Evolutionary conservation across 768 basidiomycete genomes (phyloP).

Genomic region (Clitopilus hobsonii): DNA sequence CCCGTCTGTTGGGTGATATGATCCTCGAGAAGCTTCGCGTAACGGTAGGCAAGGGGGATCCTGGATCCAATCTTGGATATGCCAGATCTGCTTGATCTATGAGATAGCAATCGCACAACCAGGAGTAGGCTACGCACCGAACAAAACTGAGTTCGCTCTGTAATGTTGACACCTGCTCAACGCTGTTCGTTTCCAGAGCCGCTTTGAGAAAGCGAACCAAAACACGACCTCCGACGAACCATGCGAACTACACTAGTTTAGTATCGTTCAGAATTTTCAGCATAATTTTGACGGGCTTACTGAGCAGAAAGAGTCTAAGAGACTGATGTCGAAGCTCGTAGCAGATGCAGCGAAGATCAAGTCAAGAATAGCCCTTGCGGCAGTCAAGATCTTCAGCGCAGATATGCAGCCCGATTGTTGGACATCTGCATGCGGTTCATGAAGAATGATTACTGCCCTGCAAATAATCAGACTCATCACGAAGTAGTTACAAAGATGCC

Average conservation of each 20-base stretch:
- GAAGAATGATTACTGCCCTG: conserved; percentile 66
- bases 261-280: not conserved
- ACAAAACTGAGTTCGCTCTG: conserved; percentile 65
- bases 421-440: conserved; percentile 72
- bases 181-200: conserved; percentile 50
- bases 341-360: conserved; percentile 62
- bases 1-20: conserved; percentile 26
- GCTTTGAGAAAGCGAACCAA: conserved; percentile 64
- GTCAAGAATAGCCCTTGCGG: conserved; percentile 63
- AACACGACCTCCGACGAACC: conserved; percentile 66
- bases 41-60: conserved; percentile 61
- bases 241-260: conserved; percentile 44
- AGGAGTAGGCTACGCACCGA: conserved; percentile 50
- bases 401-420: conserved; percentile 57
- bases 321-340: conserved; percentile 68
- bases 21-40: conserved; percentile 53
- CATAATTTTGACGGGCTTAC: too few relatives aligned
- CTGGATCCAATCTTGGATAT: conserved; percentile 61
- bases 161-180: conserved; percentile 54
- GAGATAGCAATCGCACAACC: not conserved
- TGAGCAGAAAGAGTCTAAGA: conserved; percentile 66
- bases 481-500: conserved; percentile 6
- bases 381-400: conserved; percentile 61
- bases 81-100: conserved; percentile 36
- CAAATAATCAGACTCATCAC: conserved; percentile 3